These are phyloP conservation scores for Parascedosporium putredinis DNA, from an alignment of 2,329 filamentous ascomycete genomes.

Conservation along the genomic window DNA sequence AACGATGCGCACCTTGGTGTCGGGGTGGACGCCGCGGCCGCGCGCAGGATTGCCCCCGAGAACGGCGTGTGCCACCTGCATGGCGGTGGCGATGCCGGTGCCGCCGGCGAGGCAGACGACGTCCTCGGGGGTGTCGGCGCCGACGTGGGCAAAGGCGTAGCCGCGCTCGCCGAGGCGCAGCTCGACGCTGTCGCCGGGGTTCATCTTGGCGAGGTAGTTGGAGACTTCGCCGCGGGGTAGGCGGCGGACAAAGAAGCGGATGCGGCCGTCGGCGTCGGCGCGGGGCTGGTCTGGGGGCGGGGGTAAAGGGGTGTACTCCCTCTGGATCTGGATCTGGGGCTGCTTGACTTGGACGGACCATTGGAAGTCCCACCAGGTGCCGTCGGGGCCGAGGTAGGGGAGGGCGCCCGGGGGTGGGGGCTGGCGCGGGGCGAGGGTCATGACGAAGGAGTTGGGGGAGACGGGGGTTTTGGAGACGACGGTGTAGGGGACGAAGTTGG, in stretches of 20 bases:
- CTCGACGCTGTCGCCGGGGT: conserved; percentile 54
- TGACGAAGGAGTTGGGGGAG: conserved; percentile 57
- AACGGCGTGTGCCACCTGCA: conserved; percentile 65
- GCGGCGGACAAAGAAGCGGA: conserved; percentile 70
- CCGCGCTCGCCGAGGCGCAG: conserved; percentile 35
- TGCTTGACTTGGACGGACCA: conserved; percentile 94
- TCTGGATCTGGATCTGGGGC: conserved; percentile 82
- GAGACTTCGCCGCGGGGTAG: conserved; percentile 79
- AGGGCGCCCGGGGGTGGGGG: conserved; percentile 19
- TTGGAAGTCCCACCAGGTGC: conserved; percentile 41
- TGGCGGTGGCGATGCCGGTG: conserved; percentile 80
- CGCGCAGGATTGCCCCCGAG: conserved; percentile 24
- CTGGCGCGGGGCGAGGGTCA: conserved; percentile 49
- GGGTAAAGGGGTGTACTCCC: conserved; percentile 84
- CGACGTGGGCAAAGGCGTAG: conserved; percentile 1
- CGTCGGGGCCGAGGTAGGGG: conserved; percentile 11
- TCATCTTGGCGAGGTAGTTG: conserved; percentile 60
- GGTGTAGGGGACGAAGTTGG: conserved; percentile 55
- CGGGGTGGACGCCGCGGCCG: conserved; percentile 15
- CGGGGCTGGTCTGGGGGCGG: conserved; percentile 23
- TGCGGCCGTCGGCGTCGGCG: conserved; percentile 27
- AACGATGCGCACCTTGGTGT: conserved; percentile 52
- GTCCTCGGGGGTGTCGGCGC: conserved; percentile 15
- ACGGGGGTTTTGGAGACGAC: conserved; percentile 51
- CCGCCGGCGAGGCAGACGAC: conserved; percentile 85